Percentiles rank a stretch among this genome's conserved stretches.
Conservation (phyloP, 2,329 filamentous ascomycete genomes). For the Dactylellina leptospora region DNA sequence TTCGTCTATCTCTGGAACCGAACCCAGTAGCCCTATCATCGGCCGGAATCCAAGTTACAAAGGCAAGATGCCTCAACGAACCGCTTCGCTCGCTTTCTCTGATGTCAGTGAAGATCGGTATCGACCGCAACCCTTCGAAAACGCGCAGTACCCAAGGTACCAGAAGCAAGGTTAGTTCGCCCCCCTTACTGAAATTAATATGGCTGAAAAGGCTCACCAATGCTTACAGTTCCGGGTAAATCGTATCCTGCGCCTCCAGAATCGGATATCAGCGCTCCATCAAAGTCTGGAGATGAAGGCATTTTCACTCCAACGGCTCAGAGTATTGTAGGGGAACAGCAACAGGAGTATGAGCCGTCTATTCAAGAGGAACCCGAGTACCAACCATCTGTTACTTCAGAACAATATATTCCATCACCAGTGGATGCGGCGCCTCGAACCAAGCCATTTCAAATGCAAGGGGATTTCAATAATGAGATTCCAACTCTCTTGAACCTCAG, state of each 20-base stretch:
- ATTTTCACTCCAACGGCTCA: constrained; percentile 32
- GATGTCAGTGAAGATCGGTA: constrained; percentile 46
- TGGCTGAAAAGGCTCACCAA: neutral
- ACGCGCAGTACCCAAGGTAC: constrained; percentile 37
- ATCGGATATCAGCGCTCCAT: constrained; percentile 43
- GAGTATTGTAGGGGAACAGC: constrained; percentile 26
- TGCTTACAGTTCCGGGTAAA: constrained; percentile 12
- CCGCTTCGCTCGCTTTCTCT: constrained; percentile 35
- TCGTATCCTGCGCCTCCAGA: constrained; percentile 40
- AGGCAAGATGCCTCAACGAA: constrained; percentile 45
- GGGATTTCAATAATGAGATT: constrained; percentile 45
- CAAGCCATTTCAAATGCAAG: constrained; percentile 28
- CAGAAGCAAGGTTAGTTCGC: constrained; percentile 37
- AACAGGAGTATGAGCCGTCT: constrained; percentile 46
- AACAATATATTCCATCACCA: constrained; percentile 42
- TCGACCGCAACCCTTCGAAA: constrained; percentile 40
- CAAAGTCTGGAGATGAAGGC: constrained; percentile 43
- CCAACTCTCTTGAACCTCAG: constrained; percentile 46
- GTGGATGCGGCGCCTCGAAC: constrained; percentile 36
- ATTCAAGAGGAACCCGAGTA: constrained; percentile 45
- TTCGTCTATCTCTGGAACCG: constrained; percentile 9
- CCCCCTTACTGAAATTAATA: neutral
- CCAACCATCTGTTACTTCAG: constrained; percentile 32
- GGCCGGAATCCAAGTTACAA: constrained; percentile 39
- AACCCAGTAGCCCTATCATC: constrained; percentile 30